Evolutionary conservation across 306 rosid genomes (phyloP), one percentile per base, ranked within the genome.

Genomic region (Rosa multiflora): DNA sequence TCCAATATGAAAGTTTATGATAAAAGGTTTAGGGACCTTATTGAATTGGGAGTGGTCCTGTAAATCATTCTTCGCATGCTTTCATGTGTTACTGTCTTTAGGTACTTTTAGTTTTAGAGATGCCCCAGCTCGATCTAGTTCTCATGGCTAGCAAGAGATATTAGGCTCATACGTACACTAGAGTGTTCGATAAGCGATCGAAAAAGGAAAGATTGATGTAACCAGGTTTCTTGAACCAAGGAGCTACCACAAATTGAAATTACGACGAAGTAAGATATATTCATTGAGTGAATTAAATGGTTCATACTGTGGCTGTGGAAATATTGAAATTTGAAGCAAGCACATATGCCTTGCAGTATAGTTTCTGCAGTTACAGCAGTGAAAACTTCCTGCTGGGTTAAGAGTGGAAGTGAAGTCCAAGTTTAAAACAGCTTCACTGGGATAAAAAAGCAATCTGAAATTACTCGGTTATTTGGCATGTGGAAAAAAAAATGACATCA

Each of bases 1-100:
- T 58, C 63, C 63, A 58, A 21, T n/a, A 58, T 58, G 29, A 3
- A 56, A 26, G 67, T 12, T 61, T 23, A 59, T 59, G 35, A 59
- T 59, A 23, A 59, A 59, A 5, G 67, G 37, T 59, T 56, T 56
- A 29, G 43, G 70, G 44, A 64, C 70, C 70, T 32, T 2, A 32
- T 17, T 32, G 70, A 64, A 40, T 9, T 32, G 29, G 76, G 56
- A 56, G 79, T 72, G 82, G 82, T 80, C 87, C 87, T 76, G 49
- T 43, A 15, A 46, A 40, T 61, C 79, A 67, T 67, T 53, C 51
- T 53, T 78, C 23, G 23, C 26, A 69, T 67, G 72, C 49, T 26
- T 48, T 18, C 63, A 32, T 72, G 47, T 51, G 63, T 69, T 52
- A 5, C 67, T 74, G 71, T 61, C 83, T 72, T 21, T 44, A 13